phyloP scores from a whole-genome alignment of 495 filamentous ascomycete species.

The Parachaetomium inaequale region DNA sequence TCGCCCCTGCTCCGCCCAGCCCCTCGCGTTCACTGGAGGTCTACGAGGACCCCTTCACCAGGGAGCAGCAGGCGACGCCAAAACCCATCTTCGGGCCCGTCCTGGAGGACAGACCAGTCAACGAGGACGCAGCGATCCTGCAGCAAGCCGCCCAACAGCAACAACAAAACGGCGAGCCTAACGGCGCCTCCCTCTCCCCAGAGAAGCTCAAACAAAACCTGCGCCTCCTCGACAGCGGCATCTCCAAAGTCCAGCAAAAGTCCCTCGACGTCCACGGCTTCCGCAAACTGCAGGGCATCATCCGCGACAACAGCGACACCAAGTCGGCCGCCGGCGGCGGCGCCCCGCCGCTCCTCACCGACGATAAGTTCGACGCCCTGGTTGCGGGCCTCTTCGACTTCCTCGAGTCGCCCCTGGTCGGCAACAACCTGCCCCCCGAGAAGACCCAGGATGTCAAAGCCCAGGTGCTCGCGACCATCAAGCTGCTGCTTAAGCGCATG shows the following conservation, averaged over 20 bases:
- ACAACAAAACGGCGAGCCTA: conserved; percentile 18
- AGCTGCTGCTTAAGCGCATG: conserved; percentile 67
- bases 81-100: conserved; percentile 43
- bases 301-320: conserved; percentile 64
- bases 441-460: conserved; percentile 74
- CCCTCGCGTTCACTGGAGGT: conserved; percentile 47
- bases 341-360: conserved; percentile 40
- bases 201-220: conserved; percentile 52
- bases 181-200: conserved; percentile 33
- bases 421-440: conserved; percentile 40
- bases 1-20: conserved; percentile 27
- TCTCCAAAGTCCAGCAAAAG: conserved; percentile 64
- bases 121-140: conserved; percentile 49
- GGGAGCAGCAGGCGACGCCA: conserved; percentile 42
- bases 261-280: conserved; percentile 84
- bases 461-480: conserved; percentile 77
- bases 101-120: conserved; percentile 50
- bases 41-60: conserved; percentile 59
- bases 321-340: conserved; percentile 19
- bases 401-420: conserved; percentile 60
- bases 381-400: conserved; percentile 70
- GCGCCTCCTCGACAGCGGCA: conserved; percentile 69
- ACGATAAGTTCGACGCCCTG: conserved; percentile 69
- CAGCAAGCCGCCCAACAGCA: conserved; percentile 19
- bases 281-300: conserved; percentile 77